Base-by-base conservation (phyloP, 352 stramenopile species). In the Phytophthora chlamydospora region DNA sequence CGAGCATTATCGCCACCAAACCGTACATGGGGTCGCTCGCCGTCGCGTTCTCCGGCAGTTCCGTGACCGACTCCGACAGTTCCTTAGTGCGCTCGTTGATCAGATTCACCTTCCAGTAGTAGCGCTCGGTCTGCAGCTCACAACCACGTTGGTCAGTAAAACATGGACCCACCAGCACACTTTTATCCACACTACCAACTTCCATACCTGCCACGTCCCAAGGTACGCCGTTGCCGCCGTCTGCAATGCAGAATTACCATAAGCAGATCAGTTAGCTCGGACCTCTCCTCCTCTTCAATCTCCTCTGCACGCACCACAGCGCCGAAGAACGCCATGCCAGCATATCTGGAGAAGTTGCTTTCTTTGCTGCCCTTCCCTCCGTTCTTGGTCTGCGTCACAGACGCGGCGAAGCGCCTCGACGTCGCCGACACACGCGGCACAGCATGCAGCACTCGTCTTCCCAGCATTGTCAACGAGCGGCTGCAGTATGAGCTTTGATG, bases 51-150 rank as follows among this genome's bases (percentile, higher is more conserved):
- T 78, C 66, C 2, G 85, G 83, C 29, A 97, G 63, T 29, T 90
- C 78, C 11, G 83, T 59, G 16, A 88, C 68, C 29, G 72, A 78
- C 51, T 83, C 70, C 14, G 78, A 70, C 8, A 97, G 71, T 61
- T 93, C 82, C 58, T 90, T 84, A 42, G 82, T 83, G 49, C 89
- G 86, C 58, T 96, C 73, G 48, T 95, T 84, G 21, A 96, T 89
- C 52, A 97, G 42, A 33, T 89, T 68, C n/a, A 91, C 71, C 60
- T 97, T 97, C 89, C 89, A 97, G 58, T 79, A 90, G 76, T 97
- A 97, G 0, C 89, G 80, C 58, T 94, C 70, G 14, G 74, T 92
- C 87, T 96, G 48, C 44, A 73, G 5, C 41, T 39, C 36, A 33
- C 27, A 45, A 19, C 17, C 50, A 21, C 17, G 50, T 38, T 13